Conservation (phyloP, 192 early-diverging fungal species). For the Gryganskiella cystojenkinii region DNA sequence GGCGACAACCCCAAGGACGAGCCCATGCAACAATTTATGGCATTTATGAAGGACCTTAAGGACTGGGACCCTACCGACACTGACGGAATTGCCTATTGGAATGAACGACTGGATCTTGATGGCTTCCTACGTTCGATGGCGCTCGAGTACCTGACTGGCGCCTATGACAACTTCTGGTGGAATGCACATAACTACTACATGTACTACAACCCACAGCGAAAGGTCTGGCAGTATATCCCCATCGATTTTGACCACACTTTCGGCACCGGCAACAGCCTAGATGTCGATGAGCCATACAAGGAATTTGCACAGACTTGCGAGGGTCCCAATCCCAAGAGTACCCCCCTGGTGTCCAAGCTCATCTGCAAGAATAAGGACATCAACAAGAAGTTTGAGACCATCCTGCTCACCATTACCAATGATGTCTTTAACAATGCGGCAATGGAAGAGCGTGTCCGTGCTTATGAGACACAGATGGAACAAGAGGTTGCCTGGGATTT, state of each 20-base stretch:
- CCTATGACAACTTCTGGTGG: conserved; percentile 41
- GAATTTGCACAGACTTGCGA: neutral
- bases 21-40: conserved; percentile 27
- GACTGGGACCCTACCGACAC: conserved; percentile 17
- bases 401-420: conserved; percentile 23
- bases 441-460: conserved; percentile 24
- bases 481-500: conserved; percentile 45
- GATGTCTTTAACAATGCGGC: conserved; percentile 19
- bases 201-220: conserved; percentile 28
- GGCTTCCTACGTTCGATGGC: conserved; percentile 45
- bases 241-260: conserved; percentile 55
- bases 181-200: conserved; percentile 49
- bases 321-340: neutral
- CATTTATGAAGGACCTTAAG: conserved; percentile 36
- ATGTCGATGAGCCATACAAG: conserved; percentile 8
- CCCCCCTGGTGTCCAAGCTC: conserved; percentile 23
- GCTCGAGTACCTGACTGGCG: conserved; percentile 45
- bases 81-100: conserved; percentile 20
- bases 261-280: conserved; percentile 29
- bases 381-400: conserved; percentile 28
- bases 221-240: conserved; percentile 34
- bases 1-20: conserved; percentile 14
- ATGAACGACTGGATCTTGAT: conserved; percentile 31
- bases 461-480: conserved; percentile 33
- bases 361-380: conserved; percentile 45